These are phyloP conservation scores for Neocatenulostroma microsporum DNA, from an alignment of 2,329 filamentous ascomycete genomes.

Conservation along the genomic window DNA sequence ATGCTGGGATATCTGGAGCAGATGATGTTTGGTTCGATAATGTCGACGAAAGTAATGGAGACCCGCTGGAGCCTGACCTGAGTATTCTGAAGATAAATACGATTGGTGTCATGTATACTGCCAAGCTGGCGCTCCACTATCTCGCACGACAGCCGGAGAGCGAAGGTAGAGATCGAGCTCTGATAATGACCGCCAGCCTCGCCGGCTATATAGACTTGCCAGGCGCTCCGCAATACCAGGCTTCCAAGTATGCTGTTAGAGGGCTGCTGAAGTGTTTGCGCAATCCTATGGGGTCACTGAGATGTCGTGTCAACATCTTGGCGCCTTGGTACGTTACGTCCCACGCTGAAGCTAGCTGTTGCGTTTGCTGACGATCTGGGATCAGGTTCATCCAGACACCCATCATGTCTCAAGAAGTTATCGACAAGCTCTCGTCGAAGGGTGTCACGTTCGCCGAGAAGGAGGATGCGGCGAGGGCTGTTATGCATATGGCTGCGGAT, in stretches of 20 bases:
- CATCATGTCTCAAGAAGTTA: conserved; percentile 16
- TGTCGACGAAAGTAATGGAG: conserved; percentile 9
- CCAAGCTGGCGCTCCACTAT: conserved; percentile 35
- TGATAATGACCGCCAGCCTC: conserved; percentile 45
- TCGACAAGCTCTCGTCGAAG: conserved; percentile 9
- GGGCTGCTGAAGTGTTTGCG: conserved; percentile 37
- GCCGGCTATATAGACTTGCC: conserved; percentile 43
- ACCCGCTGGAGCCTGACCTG: conserved; percentile 21
- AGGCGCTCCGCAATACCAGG: conserved; percentile 30
- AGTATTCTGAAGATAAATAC: conserved; percentile 19
- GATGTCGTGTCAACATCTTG: conserved; percentile 40
- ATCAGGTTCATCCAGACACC: conserved; percentile 20
- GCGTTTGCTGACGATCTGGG: not conserved
- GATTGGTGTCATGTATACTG: conserved; percentile 21
- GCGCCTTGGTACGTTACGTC: conserved; percentile 19
- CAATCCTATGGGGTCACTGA: conserved; percentile 34
- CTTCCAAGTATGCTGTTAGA: conserved; percentile 35
- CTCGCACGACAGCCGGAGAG: conserved; percentile 27
- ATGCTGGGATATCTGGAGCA: conserved; percentile 20
- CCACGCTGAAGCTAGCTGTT: not conserved
- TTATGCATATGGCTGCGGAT: conserved; percentile 19
- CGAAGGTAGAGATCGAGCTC: conserved; percentile 36
- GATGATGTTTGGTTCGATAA: conserved; percentile 18
- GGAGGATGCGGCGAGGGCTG: conserved; percentile 18
- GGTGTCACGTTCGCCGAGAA: conserved; percentile 17